A percentile compares a stretch with the other conserved stretches of the same genome.
Conservation (phyloP, 768 basidiomycete genomes). For the Auricularia sp. region DNA sequence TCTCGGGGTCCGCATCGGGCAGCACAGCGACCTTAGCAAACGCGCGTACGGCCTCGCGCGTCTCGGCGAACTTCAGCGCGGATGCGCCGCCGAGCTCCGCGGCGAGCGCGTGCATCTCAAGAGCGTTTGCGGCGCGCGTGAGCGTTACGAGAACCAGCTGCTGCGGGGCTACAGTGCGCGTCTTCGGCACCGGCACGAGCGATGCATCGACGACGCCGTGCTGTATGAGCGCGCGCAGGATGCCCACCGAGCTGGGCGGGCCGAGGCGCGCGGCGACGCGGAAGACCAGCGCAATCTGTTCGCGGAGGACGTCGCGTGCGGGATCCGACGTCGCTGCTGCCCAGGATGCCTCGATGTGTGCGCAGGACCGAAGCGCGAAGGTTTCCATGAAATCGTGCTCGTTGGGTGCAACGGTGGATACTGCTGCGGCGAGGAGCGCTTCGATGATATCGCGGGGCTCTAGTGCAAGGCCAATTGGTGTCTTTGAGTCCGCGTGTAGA, state of each 20-base stretch:
- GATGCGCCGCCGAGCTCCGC: background rate
- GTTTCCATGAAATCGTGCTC: background rate
- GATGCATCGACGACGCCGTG: background rate
- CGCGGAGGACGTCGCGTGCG: too few species aligned
- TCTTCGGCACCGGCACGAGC: background rate
- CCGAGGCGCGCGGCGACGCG: background rate
- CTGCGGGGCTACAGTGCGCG: background rate
- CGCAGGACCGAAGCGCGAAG: background rate
- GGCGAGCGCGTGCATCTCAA: background rate
- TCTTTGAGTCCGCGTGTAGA: background rate
- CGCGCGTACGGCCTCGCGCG: background rate
- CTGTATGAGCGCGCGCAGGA: background rate
- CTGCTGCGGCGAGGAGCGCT: too few species aligned
- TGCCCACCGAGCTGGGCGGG: background rate
- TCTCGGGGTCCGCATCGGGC: background rate
- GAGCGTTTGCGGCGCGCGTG: background rate
- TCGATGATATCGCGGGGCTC: background rate
- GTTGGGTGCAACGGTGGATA: too few species aligned
- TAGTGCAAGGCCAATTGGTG: background rate
- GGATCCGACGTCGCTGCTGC: too few species aligned
- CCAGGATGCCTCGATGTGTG: background rate
- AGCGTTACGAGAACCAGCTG: background rate
- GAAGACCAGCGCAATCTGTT: background rate
- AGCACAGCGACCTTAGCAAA: background rate
- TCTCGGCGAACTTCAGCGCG: background rate